Percentiles rank a stretch among this genome's conserved stretches.
Evolutionary conservation across 495 filamentous ascomycete genomes (phyloP).

Genomic region (Cercophora sp.): DNA sequence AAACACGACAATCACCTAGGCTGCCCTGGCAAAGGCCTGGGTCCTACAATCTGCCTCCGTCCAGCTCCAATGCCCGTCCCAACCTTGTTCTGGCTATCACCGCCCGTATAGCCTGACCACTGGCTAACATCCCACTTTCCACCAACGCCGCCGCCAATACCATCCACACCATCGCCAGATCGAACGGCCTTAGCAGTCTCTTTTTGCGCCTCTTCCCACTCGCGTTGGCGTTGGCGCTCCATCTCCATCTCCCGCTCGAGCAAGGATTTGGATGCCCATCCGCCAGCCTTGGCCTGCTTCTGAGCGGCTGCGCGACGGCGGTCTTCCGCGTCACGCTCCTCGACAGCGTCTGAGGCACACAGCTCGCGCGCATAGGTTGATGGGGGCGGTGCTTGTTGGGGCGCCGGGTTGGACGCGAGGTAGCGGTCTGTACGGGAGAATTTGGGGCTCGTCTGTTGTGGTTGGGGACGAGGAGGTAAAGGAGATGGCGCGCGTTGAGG

Average conservation of each 20-base stretch:
- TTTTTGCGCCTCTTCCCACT: slow-evolving; percentile 92
- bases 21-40: slow-evolving; percentile 57
- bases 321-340: slow-evolving; percentile 66
- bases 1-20: slow-evolving; percentile 18
- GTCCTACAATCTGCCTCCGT: slow-evolving; percentile 74
- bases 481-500: slow-evolving; percentile 19
- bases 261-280: slow-evolving; percentile 75
- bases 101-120: slow-evolving; percentile 77
- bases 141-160: slow-evolving; percentile 52
- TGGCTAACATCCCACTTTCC: slow-evolving; percentile 84
- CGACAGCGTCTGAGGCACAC: slow-evolving; percentile 49
- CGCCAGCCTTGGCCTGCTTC: slow-evolving; percentile 65
- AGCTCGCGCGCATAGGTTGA: slow-evolving; percentile 57
- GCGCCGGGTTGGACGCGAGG: slow-evolving; percentile 39
- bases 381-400: slow-evolving; percentile 26
- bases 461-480: slow-evolving; percentile 4
- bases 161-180: slow-evolving; percentile 44
- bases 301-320: slow-evolving; percentile 60
- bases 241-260: slow-evolving; percentile 95
- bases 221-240: slow-evolving; percentile 84
- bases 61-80: slow-evolving; percentile 67
- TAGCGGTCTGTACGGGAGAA: slow-evolving; percentile 42
- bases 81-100: slow-evolving; percentile 77
- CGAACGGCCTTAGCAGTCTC: slow-evolving; percentile 57
- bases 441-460: slow-evolving; percentile 19